These are phyloP conservation scores for Beauveria bassiana DNA, from an alignment of 2,329 filamentous ascomycete genomes.

Conservation along the genomic window DNA sequence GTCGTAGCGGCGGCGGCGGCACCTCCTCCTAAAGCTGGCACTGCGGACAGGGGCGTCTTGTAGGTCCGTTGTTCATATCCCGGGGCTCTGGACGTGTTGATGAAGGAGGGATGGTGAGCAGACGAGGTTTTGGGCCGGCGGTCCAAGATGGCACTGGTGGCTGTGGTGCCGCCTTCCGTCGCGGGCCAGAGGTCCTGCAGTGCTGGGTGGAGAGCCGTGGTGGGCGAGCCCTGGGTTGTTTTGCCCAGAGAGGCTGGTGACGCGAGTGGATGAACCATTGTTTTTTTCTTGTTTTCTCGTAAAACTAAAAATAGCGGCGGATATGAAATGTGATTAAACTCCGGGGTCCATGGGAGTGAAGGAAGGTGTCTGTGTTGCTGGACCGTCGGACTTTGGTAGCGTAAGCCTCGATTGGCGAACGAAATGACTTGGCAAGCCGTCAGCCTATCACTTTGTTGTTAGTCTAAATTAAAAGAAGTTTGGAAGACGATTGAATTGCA, in stretches of 20 bases:
- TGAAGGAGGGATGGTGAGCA: slow-evolving; percentile 11
- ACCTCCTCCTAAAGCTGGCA: slow-evolving; percentile 18
- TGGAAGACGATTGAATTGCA: not conserved
- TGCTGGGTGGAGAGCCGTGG: not conserved
- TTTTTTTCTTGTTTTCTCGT: not conserved
- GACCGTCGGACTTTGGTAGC: not conserved
- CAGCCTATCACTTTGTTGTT: not conserved
- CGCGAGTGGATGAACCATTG: not conserved
- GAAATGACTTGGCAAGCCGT: not conserved
- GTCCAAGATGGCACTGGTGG: slow-evolving; percentile 11
- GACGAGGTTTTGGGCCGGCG: slow-evolving; percentile 15
- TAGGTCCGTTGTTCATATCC: slow-evolving; percentile 15
- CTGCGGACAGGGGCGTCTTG: slow-evolving; percentile 17
- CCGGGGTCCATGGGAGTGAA: no score
- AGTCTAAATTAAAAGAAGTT: not conserved
- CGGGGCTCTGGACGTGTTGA: slow-evolving; percentile 17
- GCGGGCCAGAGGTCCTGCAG: not conserved
- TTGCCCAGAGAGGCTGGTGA: not conserved
- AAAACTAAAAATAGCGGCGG: not conserved
- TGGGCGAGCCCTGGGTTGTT: not conserved
- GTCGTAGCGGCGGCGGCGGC: not conserved
- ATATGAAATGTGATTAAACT: not conserved
- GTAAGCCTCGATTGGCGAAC: slow-evolving; percentile 5
- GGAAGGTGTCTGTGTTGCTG: no score
- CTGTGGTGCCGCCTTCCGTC: not conserved